Conservation (phyloP, 345 rosid species). For the Erysimum cheiranthoides region DNA sequence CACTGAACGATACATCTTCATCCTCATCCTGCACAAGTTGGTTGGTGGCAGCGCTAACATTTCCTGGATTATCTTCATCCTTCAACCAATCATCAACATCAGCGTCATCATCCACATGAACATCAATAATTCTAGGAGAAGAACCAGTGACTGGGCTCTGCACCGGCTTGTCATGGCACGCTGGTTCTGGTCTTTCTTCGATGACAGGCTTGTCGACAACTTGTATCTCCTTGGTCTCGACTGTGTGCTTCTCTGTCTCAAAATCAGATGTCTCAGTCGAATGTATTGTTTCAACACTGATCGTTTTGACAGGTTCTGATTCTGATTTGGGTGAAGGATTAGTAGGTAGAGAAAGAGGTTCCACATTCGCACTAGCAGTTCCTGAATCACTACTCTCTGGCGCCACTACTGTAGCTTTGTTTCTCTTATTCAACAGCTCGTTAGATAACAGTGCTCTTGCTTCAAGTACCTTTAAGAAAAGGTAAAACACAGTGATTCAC, state of each 20-base stretch:
- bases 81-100: conserved; percentile 87
- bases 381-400: conserved; percentile 47
- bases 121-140: conserved; percentile 50
- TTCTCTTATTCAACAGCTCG: conserved; percentile 72
- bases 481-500: background rate
- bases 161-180: conserved; percentile 13
- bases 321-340: conserved; percentile 40
- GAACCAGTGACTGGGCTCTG: conserved; percentile 46
- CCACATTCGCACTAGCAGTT: conserved; percentile 4
- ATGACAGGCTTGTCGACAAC: conserved; percentile 68
- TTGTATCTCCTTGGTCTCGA: conserved; percentile 57
- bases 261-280: conserved; percentile 49
- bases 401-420: conserved; percentile 54
- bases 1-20: conserved; percentile 94
- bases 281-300: conserved; percentile 39
- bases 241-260: conserved; percentile 68
- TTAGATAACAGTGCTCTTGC: conserved; percentile 79
- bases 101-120: conserved; percentile 54
- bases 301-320: conserved; percentile 30
- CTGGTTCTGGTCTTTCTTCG: conserved; percentile 57
- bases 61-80: conserved; percentile 67
- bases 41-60: conserved; percentile 45
- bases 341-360: conserved; percentile 43
- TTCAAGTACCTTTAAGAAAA: conserved; percentile 63
- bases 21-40: conserved; percentile 67